A percentile compares a stretch with the other conserved stretches of the same genome.
phyloP scores from a whole-genome alignment of 352 stramenopile species.

The Phytophthora macrochlamydospora region DNA sequence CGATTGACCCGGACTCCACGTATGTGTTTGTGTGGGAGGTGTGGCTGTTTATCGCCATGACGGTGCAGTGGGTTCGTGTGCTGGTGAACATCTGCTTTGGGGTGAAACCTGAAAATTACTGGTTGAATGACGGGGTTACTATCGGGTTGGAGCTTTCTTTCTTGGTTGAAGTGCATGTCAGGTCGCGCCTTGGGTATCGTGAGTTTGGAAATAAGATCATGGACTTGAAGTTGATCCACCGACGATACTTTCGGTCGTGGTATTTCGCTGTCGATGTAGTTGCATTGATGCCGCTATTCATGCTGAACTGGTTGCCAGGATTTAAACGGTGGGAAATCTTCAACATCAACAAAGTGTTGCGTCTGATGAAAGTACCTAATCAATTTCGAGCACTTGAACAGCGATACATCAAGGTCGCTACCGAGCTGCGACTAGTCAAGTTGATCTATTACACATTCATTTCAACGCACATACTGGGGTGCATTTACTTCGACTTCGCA shows the following conservation, averaged over 20 bases:
- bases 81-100: slow-evolving; percentile 49
- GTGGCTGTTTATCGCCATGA: slow-evolving; percentile 35
- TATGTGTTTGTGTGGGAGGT: slow-evolving; percentile 36
- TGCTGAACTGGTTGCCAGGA: slow-evolving; percentile 47
- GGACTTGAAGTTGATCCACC: slow-evolving; percentile 39
- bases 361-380: slow-evolving; percentile 40
- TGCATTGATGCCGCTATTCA: slow-evolving; percentile 44
- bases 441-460: slow-evolving; percentile 61
- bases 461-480: slow-evolving; percentile 49
- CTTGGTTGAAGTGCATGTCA: slow-evolving; percentile 50
- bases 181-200: slow-evolving; percentile 49
- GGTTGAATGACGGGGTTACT: slow-evolving; percentile 19
- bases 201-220: slow-evolving; percentile 70
- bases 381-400: slow-evolving; percentile 40
- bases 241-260: slow-evolving; percentile 43
- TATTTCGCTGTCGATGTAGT: slow-evolving; percentile 46
- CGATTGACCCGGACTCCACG: slow-evolving; percentile 42
- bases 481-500: slow-evolving; percentile 64
- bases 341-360: slow-evolving; percentile 64
- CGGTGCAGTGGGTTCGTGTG: slow-evolving; percentile 41
- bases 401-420: slow-evolving; percentile 45
- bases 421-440: slow-evolving; percentile 54
- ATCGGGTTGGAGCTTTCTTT: slow-evolving; percentile 45
- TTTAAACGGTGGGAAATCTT: slow-evolving; percentile 39
- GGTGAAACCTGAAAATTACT: background rate